Conservation (phyloP, 106 monocot genomes). For the Phalaenopsis equestris region DNA sequence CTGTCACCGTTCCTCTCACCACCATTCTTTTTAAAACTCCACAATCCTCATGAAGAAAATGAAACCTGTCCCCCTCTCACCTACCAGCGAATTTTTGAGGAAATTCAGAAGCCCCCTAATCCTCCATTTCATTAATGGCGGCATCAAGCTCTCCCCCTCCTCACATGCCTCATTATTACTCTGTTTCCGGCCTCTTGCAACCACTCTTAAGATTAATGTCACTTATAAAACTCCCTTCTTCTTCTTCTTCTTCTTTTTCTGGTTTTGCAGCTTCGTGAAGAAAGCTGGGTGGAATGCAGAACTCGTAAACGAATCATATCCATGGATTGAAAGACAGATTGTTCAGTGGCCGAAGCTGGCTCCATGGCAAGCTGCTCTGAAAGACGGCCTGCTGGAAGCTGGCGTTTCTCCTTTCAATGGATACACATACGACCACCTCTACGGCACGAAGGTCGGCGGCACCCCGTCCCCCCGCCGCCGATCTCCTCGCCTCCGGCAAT, state of each 20-base stretch:
- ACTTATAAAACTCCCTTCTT: no score
- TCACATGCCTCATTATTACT: background rate
- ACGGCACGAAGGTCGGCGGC: conserved; percentile 71
- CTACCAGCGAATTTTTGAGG: background rate
- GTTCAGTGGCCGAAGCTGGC: conserved; percentile 45
- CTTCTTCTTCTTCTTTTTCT: no score
- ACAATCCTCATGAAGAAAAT: background rate
- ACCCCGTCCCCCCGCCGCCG: conserved; percentile 61
- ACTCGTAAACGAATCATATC: conserved; percentile 57
- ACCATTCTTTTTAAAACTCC: no score
- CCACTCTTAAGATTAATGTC: no score
- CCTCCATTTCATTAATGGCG: background rate
- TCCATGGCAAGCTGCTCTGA: conserved; percentile 57
- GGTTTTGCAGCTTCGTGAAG: conserved; percentile 24
- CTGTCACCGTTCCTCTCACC: no score
- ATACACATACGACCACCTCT: conserved; percentile 70
- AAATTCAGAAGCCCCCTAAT: background rate
- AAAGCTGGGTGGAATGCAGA: conserved; percentile 38
- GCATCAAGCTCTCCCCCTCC: background rate
- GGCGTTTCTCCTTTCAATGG: conserved; percentile 71
- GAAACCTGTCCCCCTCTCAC: background rate
- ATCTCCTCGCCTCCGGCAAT: conserved; percentile 43
- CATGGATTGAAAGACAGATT: conserved; percentile 49
- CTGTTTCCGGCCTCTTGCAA: background rate
- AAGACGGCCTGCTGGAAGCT: conserved; percentile 53